Conservation (phyloP, 805 yeast species). For the Debaryomyces castellii region DNA sequence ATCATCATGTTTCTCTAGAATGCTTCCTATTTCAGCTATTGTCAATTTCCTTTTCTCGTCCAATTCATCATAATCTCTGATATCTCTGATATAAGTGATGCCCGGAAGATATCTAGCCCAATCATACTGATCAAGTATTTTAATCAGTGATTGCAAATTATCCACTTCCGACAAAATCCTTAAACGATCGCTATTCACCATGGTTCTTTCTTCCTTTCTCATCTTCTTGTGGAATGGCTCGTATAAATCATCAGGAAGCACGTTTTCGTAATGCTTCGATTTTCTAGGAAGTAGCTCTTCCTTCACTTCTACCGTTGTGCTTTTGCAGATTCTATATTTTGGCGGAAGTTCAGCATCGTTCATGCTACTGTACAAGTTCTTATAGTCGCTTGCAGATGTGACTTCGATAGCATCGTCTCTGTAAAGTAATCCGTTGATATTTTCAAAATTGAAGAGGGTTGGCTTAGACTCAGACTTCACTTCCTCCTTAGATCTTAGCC, state of each 20-base stretch:
- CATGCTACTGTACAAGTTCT: slow-evolving; percentile 12
- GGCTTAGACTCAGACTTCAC: slow-evolving; percentile 9
- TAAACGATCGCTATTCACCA: slow-evolving; percentile 54
- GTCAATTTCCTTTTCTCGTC: slow-evolving; percentile 52
- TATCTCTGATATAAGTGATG: slow-evolving; percentile 51
- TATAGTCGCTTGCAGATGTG: slow-evolving; percentile 4
- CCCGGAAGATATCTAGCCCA: slow-evolving; percentile 48
- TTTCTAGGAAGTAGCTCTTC: slow-evolving; percentile 18
- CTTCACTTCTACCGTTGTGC: slow-evolving; percentile 7
- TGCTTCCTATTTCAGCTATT: slow-evolving; percentile 42
- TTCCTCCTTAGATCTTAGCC: slow-evolving; percentile 30
- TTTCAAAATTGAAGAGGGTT: slow-evolving; percentile 34
- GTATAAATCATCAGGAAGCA: slow-evolving; percentile 47
- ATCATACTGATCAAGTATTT: slow-evolving; percentile 38
- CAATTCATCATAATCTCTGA: slow-evolving; percentile 50
- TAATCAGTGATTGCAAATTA: slow-evolving; percentile 43
- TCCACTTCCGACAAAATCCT: slow-evolving; percentile 58
- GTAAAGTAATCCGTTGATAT: slow-evolving; percentile 24
- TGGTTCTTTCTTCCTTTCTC: slow-evolving; percentile 63
- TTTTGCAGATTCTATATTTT: slow-evolving; percentile 4
- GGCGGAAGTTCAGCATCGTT: slow-evolving; percentile 11
- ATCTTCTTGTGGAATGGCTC: slow-evolving; percentile 53
- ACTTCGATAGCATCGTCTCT: slow-evolving; percentile 16
- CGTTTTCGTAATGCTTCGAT: slow-evolving; percentile 26
- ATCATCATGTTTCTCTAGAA: slow-evolving; percentile 34